A percentile compares a stretch with the other conserved stretches of the same genome.
Conservation (phyloP, 768 basidiomycete genomes). For the Suillus plorans region DNA sequence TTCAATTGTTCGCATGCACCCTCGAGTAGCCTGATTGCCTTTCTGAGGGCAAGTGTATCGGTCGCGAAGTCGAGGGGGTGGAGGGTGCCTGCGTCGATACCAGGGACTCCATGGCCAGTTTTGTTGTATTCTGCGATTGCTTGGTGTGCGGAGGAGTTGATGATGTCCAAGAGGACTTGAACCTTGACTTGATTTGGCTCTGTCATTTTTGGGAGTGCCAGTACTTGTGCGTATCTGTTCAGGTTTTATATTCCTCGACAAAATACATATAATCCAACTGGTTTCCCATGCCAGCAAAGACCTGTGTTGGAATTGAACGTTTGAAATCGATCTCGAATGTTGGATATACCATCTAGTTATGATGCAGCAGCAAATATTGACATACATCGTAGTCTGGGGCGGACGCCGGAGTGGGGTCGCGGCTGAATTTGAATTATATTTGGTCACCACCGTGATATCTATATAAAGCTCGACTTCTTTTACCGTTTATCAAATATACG, state of each 20-base stretch:
- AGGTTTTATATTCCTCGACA: neutral
- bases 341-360: too few species aligned
- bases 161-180: conserved; percentile 29
- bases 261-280: neutral
- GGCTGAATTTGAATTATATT: too few species aligned
- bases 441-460: too few species aligned
- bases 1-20: conserved; percentile 28
- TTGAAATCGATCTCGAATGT: too few species aligned
- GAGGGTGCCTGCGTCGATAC: conserved; percentile 18
- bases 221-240: neutral
- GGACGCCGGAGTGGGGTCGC: too few species aligned
- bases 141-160: conserved; percentile 27
- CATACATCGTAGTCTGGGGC: too few species aligned
- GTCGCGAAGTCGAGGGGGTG: conserved; percentile 24
- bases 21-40: conserved; percentile 26
- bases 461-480: too few species aligned
- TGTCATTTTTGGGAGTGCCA: neutral
- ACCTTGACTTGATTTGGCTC: conserved; percentile 23
- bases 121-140: conserved; percentile 29
- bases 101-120: conserved; percentile 20
- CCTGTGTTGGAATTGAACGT: too few species aligned
- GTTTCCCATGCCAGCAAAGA: too few species aligned
- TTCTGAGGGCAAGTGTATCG: conserved; percentile 23
- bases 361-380: too few species aligned
- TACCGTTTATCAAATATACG: too few species aligned